These are phyloP conservation scores for Samsoniella hepiali DNA, from an alignment of 2,329 filamentous ascomycete species.

Conservation along the genomic window DNA sequence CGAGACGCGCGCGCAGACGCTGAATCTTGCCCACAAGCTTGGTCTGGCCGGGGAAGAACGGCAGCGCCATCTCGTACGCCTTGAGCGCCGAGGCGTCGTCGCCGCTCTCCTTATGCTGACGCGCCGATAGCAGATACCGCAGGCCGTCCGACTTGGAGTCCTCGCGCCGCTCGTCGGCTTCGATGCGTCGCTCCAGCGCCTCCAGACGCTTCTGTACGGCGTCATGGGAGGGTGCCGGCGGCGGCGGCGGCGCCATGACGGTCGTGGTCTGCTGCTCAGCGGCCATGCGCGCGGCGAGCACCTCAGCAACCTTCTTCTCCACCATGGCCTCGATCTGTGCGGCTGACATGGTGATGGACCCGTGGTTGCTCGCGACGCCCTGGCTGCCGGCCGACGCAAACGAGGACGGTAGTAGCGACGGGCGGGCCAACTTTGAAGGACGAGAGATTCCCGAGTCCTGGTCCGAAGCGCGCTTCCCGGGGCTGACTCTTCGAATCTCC, in stretches of 20 bases:
- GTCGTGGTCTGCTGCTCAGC: slow-evolving; percentile 41
- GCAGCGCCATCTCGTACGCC: slow-evolving; percentile 82
- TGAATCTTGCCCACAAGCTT: slow-evolving; percentile 72
- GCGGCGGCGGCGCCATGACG: slow-evolving; percentile 30
- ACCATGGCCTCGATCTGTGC: slow-evolving; percentile 87
- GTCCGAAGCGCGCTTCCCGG: slow-evolving; percentile 44
- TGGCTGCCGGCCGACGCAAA: slow-evolving; percentile 8
- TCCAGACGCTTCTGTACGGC: slow-evolving; percentile 79
- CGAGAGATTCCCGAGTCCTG: slow-evolving; percentile 36
- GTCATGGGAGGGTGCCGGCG: slow-evolving; percentile 46
- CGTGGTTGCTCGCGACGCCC: slow-evolving; percentile 26
- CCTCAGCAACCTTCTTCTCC: slow-evolving; percentile 86
- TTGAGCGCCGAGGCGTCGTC: slow-evolving; percentile 74
- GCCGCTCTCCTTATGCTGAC: slow-evolving; percentile 81
- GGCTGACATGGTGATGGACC: slow-evolving; percentile 54
- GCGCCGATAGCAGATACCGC: slow-evolving; percentile 82
- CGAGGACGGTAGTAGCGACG: slow-evolving; percentile 26
- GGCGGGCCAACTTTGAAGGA: slow-evolving; percentile 47
- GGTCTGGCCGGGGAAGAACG: slow-evolving; percentile 80
- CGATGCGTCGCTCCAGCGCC: slow-evolving; percentile 80
- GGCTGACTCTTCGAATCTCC: slow-evolving; percentile 31
- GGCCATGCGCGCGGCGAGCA: slow-evolving; percentile 69
- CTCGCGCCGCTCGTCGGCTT: slow-evolving; percentile 57
- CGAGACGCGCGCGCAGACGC: slow-evolving; percentile 54
- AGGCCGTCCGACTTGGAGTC: slow-evolving; percentile 78